These are phyloP conservation scores for Sphagnum tenellum DNA, from an alignment of 225 moss, liverwort and hornwort genomes.

Conservation along the genomic window DNA sequence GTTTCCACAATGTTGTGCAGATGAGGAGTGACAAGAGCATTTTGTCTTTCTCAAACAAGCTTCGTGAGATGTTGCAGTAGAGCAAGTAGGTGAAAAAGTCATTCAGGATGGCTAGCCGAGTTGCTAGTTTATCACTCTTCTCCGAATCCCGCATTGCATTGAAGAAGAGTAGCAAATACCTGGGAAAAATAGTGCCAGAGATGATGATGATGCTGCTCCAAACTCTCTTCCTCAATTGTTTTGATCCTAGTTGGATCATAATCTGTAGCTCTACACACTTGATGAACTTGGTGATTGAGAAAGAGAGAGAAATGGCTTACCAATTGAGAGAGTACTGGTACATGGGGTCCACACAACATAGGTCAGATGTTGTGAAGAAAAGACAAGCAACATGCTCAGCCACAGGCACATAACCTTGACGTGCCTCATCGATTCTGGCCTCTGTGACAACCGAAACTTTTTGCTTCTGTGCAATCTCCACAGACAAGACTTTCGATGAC, in stretches of 20 bases:
- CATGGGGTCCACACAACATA: slow-evolving; percentile 65
- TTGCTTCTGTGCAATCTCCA: slow-evolving; percentile 63
- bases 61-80: slow-evolving; percentile 61
- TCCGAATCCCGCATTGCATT: slow-evolving; percentile 51
- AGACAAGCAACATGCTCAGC: slow-evolving; percentile 56
- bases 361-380: slow-evolving; percentile 51
- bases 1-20: slow-evolving; percentile 50
- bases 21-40: slow-evolving; percentile 55
- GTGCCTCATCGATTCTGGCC: slow-evolving; percentile 62
- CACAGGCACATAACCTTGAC: slow-evolving; percentile 57
- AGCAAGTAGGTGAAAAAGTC: slow-evolving; percentile 49
- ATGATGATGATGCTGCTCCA: too few species aligned
- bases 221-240: too few species aligned
- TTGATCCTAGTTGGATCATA: too few species aligned
- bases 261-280: too few species aligned
- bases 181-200: slow-evolving; percentile 6
- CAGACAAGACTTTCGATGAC: slow-evolving; percentile 52
- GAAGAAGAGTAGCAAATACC: slow-evolving; percentile 59
- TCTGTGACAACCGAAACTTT: slow-evolving; percentile 56
- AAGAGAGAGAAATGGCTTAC: slow-evolving; percentile 13
- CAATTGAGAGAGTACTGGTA: slow-evolving; percentile 73
- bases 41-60: slow-evolving; percentile 64
- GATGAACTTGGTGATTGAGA: background rate
- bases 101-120: slow-evolving; percentile 40
- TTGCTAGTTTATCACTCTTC: slow-evolving; percentile 29